Evolutionary conservation across 2,329 filamentous ascomycete species (phyloP).

Genomic region (Cryphonectria radicalis): DNA sequence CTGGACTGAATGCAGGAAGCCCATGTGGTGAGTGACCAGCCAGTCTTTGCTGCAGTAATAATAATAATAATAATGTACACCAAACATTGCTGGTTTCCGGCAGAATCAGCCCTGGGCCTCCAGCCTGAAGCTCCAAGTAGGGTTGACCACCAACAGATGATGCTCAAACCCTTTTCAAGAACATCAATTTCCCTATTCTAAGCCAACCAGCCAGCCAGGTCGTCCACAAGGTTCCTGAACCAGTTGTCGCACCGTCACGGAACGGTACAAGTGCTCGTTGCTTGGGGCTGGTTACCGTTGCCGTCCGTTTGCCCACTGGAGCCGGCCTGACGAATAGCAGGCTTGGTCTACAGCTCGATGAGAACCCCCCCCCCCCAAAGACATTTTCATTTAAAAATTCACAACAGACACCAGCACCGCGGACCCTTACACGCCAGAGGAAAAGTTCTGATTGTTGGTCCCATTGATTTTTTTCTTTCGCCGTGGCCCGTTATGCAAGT

Average conservation of each 20-base stretch:
- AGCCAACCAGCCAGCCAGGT: not conserved
- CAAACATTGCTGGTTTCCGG: too few species aligned
- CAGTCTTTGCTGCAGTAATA: not conserved
- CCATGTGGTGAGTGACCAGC: not conserved
- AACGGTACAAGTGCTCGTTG: too few species aligned
- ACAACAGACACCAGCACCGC: not conserved
- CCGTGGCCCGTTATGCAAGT: conserved; percentile 13
- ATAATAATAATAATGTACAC: not conserved
- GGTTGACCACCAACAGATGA: too few species aligned
- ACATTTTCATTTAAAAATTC: not conserved
- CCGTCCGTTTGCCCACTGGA: too few species aligned
- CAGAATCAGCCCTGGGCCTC: not conserved
- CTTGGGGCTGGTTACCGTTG: too few species aligned
- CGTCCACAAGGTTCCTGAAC: not conserved
- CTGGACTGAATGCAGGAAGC: not conserved
- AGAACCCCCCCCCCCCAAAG: not conserved
- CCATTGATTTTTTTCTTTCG: conserved; percentile 1
- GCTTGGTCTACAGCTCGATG: not conserved
- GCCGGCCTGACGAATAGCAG: not conserved
- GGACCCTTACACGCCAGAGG: not conserved
- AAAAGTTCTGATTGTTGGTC: not conserved
- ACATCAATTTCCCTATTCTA: too few species aligned
- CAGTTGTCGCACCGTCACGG: too few species aligned
- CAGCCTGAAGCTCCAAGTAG: not conserved
- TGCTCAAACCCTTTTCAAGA: not conserved